A percentile compares a stretch with the other conserved stretches of the same genome.
Evolutionary conservation across 805 yeast genomes (phyloP).

Genomic region (Saccharomycopsis sp.): DNA sequence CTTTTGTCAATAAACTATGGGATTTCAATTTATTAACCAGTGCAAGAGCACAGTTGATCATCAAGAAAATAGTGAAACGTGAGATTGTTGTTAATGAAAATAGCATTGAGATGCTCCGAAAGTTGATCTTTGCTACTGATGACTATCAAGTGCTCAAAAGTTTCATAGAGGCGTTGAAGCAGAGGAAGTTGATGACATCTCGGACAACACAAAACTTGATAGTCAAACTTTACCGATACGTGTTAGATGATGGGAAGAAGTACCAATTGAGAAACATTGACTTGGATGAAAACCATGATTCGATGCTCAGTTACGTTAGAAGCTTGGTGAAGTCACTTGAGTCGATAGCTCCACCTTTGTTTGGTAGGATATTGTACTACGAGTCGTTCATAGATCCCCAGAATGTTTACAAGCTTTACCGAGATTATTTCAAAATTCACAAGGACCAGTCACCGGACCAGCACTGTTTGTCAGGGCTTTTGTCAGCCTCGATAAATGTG

Average conservation of each 20-base stretch:
- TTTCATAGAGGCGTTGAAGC: slow-evolving; percentile 3
- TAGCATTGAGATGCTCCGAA: slow-evolving; percentile 5
- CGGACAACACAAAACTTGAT: slow-evolving; percentile 4
- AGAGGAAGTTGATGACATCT: slow-evolving; percentile 6
- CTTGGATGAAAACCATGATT: too few species aligned
- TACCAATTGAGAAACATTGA: too few species aligned
- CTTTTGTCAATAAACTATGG: slow-evolving; percentile 5
- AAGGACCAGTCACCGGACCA: slow-evolving; percentile 25
- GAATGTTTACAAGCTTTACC: slow-evolving; percentile 26
- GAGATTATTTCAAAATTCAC: slow-evolving; percentile 14
- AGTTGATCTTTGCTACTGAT: slow-evolving; percentile 4
- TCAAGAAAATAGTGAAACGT: slow-evolving; percentile 5
- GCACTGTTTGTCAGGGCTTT: slow-evolving; percentile 34
- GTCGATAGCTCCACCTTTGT: slow-evolving; percentile 19
- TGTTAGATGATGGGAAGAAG: too few species aligned
- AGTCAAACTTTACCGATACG: slow-evolving; percentile 7
- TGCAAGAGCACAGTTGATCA: slow-evolving; percentile 1
- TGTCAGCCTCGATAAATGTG: slow-evolving; percentile 37
- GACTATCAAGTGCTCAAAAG: slow-evolving; percentile 4
- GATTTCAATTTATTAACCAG: slow-evolving; percentile 5
- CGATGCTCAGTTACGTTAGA: too few species aligned
- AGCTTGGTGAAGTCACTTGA: slow-evolving; percentile 21
- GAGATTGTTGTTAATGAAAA: slow-evolving; percentile 5
- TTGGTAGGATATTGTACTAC: slow-evolving; percentile 23
- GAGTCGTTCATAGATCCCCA: slow-evolving; percentile 30